These are phyloP conservation scores for Entoloma clypeatum DNA, from an alignment of 1,284 basidiomycete species.

Conservation along the genomic window DNA sequence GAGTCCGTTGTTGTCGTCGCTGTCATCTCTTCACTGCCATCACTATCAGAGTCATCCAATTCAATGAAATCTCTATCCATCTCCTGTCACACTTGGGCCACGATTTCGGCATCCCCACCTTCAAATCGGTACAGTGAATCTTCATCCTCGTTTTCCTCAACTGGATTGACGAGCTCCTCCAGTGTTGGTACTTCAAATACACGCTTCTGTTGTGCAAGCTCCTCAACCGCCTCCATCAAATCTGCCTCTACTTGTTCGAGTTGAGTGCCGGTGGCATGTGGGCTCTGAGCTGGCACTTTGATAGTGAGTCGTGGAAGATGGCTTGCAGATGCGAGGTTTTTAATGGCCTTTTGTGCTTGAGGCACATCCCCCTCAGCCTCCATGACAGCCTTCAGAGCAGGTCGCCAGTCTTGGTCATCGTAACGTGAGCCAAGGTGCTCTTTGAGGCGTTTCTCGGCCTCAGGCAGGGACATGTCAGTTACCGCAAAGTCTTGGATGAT, in stretches of 20 bases:
- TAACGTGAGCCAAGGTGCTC: slow-evolving; percentile 12
- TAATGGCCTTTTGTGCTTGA: slow-evolving; percentile 1
- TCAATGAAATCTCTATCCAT: slow-evolving; percentile 10
- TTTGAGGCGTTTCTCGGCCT: slow-evolving; percentile 16
- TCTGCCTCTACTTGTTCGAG: neutral
- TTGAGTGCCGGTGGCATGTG: neutral
- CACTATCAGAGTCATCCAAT: slow-evolving; percentile 6
- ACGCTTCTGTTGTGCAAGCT: neutral
- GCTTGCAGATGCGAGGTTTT: neutral
- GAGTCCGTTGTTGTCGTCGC: neutral
- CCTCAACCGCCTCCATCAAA: slow-evolving; percentile 2
- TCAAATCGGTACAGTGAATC: no score
- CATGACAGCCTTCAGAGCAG: neutral
- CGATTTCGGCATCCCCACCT: slow-evolving; percentile 2
- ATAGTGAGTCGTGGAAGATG: slow-evolving; percentile 2
- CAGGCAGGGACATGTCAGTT: slow-evolving; percentile 20
- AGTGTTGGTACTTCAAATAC: slow-evolving; percentile 1
- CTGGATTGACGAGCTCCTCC: slow-evolving; percentile 2
- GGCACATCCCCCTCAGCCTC: neutral
- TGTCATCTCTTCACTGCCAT: slow-evolving; percentile 2
- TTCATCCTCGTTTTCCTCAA: neutral
- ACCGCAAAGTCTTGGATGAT: slow-evolving; percentile 20
- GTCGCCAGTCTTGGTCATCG: neutral
- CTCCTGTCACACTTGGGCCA: slow-evolving; percentile 3
- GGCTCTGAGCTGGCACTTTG: neutral